Base-by-base conservation (phyloP, 1,284 basidiomycete species). In the Agaricales sp. region DNA sequence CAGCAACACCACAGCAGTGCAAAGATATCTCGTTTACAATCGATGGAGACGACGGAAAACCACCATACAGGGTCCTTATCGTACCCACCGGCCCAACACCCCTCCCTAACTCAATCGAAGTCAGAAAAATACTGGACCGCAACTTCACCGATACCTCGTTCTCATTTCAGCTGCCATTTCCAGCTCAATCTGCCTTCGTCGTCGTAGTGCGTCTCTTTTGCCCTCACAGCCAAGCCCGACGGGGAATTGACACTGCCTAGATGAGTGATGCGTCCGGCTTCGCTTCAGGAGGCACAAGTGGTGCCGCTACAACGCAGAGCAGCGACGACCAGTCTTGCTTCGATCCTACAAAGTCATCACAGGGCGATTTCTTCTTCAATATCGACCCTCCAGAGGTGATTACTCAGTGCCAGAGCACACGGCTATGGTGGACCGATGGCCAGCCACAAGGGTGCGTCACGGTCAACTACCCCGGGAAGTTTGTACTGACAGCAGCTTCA, bases 241-340 rank as follows among this genome's bases (percentile, higher is more conserved):
- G n/a, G n/a, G n/a, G n/a, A n/a, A n/a, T n/a, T 48, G 19, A 46
- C 41, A 37, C 45, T 45, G 39, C 43, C 25, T 55, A 88, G 85
- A 74, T 88, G 54, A 85, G 82, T 61, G 87, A 90, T 57, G 66
- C 67, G 43, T 69, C 69, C 2, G 79, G 77, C 1, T 87, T 88
- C 57, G 87, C 80, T 8, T 70, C 78, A 0, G 87, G 87, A 4
- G 87, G 87, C 3, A 87, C 86, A 1, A 86, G 80, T 51, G 74
- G 75, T 2, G 73, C 77, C 1, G 78, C 75, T 2, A 71, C 67
- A 50, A 82, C 87, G 24, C 57, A 59, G 13, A 46, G 56, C n/a
- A 80, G 76, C 2, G 63, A 63, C 41, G 75, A 82, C 57, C 55
- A 69, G n/a, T 74, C 70, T 48, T 90, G 87, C 61, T 84, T 77